Conservation (phyloP, 352 stramenopile genomes). For the Globisporangium viniferum region DNA sequence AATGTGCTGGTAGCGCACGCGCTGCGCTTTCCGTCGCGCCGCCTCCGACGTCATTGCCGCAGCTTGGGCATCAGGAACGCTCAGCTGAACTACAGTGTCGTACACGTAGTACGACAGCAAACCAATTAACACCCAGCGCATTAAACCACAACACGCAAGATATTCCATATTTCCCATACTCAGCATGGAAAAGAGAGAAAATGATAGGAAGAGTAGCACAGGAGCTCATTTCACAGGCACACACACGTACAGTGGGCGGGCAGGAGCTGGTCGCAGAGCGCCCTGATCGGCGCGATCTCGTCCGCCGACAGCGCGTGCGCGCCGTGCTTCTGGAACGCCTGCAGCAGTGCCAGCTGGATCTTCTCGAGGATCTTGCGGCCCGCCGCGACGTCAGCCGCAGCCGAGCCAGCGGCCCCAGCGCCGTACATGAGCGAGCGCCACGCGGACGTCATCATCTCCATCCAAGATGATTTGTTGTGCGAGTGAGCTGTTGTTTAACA, state of each 20-base stretch:
- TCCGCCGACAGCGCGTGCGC: conserved; percentile 41
- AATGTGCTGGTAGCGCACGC: conserved; percentile 76
- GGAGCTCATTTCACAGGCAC: background rate
- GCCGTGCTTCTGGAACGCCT: conserved; percentile 33
- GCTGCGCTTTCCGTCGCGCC: conserved; percentile 9
- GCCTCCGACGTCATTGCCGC: conserved; percentile 3
- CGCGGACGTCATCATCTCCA: conserved; percentile 47
- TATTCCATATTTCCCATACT: background rate
- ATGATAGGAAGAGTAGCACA: no score
- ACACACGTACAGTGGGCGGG: conserved; percentile 54
- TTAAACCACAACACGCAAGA: background rate
- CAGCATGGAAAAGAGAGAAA: background rate
- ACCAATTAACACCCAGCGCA: conserved; percentile 5
- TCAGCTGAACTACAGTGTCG: conserved; percentile 44
- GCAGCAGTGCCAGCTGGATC: conserved; percentile 46
- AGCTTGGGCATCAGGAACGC: conserved; percentile 27
- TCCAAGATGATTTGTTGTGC: conserved; percentile 7
- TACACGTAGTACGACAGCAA: background rate
- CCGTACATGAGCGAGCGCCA: conserved; percentile 41
- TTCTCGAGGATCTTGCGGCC: conserved; percentile 42
- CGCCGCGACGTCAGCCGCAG: conserved; percentile 21
- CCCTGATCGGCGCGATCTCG: conserved; percentile 64
- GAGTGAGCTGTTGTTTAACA: background rate
- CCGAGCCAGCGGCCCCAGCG: background rate
- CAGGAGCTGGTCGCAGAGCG: conserved; percentile 65